Evolutionary conservation across 768 basidiomycete species (phyloP).

Genomic region (Rickenella mellea): DNA sequence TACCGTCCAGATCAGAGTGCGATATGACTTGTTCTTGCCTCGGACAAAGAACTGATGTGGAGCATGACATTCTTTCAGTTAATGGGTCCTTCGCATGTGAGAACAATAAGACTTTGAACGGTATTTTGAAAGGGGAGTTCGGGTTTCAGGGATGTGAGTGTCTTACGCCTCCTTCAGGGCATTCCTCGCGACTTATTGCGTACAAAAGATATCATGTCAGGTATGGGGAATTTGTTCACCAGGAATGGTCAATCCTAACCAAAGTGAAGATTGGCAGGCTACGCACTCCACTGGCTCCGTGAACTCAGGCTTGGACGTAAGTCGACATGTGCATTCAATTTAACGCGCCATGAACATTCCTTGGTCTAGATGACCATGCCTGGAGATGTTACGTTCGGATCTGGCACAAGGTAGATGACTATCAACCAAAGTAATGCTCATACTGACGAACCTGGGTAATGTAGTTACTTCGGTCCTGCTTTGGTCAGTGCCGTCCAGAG

Average conservation of each 20-base stretch:
- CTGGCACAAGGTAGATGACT: constrained; percentile 17
- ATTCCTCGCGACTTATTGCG: background rate
- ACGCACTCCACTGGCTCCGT: constrained; percentile 51
- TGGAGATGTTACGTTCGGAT: constrained; percentile 42
- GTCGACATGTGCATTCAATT: constrained; percentile 10
- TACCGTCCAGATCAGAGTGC: constrained; percentile 10
- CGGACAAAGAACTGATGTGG: too few relatives aligned
- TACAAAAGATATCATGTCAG: constrained; percentile 15
- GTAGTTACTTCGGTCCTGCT: constrained; percentile 8
- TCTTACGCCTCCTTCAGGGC: background rate
- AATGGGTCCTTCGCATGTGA: constrained; percentile 58
- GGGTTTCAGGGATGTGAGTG: constrained; percentile 56
- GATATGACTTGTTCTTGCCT: background rate
- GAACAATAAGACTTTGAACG: constrained; percentile 48
- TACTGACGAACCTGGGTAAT: background rate
- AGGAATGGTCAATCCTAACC: constrained; percentile 30
- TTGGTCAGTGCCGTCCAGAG: constrained; percentile 7
- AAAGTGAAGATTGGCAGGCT: constrained; percentile 51
- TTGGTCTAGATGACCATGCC: constrained; percentile 36
- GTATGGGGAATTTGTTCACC: constrained; percentile 13
- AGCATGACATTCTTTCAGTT: constrained; percentile 22
- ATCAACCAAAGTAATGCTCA: background rate
- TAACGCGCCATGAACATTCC: background rate
- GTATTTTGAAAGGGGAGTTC: constrained; percentile 55
- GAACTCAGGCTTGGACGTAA: constrained; percentile 53